Evolutionary conservation across 345 rosid species (phyloP).

Genomic region (Heritiera fomes): DNA sequence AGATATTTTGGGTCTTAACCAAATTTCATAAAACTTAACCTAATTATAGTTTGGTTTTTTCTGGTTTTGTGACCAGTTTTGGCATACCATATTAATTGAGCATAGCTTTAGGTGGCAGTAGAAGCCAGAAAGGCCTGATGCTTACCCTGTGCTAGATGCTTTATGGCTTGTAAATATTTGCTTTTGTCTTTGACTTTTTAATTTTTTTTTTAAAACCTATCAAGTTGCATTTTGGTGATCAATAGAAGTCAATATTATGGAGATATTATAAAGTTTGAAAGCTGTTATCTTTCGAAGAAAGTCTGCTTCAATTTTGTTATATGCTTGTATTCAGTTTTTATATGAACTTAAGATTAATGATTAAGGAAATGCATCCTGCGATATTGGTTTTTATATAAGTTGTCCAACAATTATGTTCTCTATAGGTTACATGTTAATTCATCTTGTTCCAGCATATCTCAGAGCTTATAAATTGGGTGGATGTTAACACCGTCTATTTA

Average conservation of each 20-base stretch:
- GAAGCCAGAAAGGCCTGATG: conserved; percentile 7
- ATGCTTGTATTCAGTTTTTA: background rate
- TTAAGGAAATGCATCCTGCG: background rate
- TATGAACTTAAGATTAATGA: background rate
- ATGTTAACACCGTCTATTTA: background rate
- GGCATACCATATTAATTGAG: background rate
- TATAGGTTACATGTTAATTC: background rate
- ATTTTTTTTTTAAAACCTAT: background rate
- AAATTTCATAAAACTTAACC: background rate
- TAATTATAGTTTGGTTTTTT: background rate
- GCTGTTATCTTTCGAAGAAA: background rate
- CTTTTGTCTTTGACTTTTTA: background rate
- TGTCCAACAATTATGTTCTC: background rate
- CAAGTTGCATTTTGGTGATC: background rate
- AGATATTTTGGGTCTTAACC: background rate
- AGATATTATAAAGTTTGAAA: background rate
- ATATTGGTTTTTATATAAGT: background rate
- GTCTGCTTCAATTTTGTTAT: background rate
- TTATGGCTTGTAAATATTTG: background rate
- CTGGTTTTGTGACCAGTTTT: background rate
- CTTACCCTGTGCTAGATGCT: conserved; percentile 1
- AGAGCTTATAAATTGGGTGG: conserved; percentile 5
- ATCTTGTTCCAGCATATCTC: conserved; percentile 1
- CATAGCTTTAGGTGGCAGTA: background rate
- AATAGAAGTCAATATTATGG: background rate